Percentiles rank a stretch among this genome's conserved stretches.
phyloP scores from a whole-genome alignment of 208 protist genomes.

The Crithidia bombi region DNA sequence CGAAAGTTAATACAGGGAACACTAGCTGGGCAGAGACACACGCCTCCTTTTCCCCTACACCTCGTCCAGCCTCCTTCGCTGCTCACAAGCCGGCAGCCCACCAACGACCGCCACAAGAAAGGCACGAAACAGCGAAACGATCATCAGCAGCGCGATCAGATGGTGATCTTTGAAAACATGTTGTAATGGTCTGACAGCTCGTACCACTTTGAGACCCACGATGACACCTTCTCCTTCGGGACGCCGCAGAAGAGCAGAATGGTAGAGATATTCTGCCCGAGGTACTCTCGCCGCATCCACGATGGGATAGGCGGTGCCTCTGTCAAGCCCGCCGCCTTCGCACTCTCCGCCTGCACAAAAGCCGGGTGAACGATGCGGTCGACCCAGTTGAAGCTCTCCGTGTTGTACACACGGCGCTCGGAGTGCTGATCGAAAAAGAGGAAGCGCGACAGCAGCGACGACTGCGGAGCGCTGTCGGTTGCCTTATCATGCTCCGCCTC shows the following conservation, averaged over 20 bases:
- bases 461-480: conserved; percentile 35
- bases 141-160: too few species aligned
- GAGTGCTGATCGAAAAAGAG: conserved; percentile 57
- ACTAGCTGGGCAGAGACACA: too few species aligned
- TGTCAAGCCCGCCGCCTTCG: conserved; percentile 35
- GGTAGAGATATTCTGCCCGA: conserved; percentile 71
- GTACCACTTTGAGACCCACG: conserved; percentile 67
- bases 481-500: conserved; percentile 59
- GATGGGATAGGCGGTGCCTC: conserved; percentile 66
- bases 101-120: not conserved
- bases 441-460: conserved; percentile 51
- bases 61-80: too few species aligned
- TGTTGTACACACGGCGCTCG: conserved; percentile 35
- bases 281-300: conserved; percentile 90
- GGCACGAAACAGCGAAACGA: not conserved
- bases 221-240: conserved; percentile 45
- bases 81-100: too few species aligned
- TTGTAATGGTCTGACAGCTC: conserved; percentile 82
- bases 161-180: conserved; percentile 67
- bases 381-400: conserved; percentile 66
- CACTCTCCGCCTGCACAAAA: conserved; percentile 66
- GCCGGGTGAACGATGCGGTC: conserved; percentile 80
- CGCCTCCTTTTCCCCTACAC: too few species aligned
- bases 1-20: too few species aligned
- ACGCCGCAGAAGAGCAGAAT: conserved; percentile 57